Conservation (phyloP, 768 basidiomycete species). For the Amanita pseudoporphyria region DNA sequence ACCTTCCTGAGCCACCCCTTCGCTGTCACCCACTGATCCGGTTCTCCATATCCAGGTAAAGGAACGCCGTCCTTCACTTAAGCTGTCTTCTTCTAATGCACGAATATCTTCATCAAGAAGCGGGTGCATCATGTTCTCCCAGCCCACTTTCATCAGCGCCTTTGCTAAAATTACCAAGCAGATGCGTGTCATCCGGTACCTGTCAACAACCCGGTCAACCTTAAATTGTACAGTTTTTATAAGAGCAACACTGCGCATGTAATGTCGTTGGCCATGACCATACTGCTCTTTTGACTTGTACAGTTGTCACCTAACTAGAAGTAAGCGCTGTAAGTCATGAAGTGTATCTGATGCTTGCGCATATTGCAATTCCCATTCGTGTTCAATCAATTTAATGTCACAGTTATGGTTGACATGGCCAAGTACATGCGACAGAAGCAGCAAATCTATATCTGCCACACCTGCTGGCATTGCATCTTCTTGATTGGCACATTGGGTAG, state of each 20-base stretch:
- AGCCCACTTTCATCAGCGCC: background rate
- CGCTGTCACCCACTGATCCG: background rate
- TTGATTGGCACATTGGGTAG: background rate
- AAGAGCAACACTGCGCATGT: slow-evolving; percentile 15
- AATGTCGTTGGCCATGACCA: slow-evolving; percentile 16
- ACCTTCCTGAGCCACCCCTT: background rate
- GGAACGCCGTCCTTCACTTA: background rate
- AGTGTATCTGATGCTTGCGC: slow-evolving; percentile 21
- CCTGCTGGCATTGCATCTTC: background rate
- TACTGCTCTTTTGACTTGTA: slow-evolving; percentile 20
- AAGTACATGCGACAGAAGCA: slow-evolving; percentile 13
- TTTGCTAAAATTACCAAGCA: slow-evolving; percentile 4
- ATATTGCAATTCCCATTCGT: slow-evolving; percentile 19
- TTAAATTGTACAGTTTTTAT: slow-evolving; percentile 11
- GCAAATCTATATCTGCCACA: slow-evolving; percentile 10
- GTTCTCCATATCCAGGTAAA: slow-evolving; percentile 3
- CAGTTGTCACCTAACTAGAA: slow-evolving; percentile 20
- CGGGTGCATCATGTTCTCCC: background rate
- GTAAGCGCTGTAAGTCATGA: slow-evolving; percentile 17
- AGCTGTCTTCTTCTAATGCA: background rate
- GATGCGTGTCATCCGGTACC: slow-evolving; percentile 10
- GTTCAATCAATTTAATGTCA: slow-evolving; percentile 8
- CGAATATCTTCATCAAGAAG: background rate
- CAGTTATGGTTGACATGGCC: background rate
- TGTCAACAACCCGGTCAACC: slow-evolving; percentile 9